Evolutionary conservation across 768 basidiomycete species (phyloP), one percentile per base, ranked within the genome.

Genomic region (Nevesoporus exiguus): DNA sequence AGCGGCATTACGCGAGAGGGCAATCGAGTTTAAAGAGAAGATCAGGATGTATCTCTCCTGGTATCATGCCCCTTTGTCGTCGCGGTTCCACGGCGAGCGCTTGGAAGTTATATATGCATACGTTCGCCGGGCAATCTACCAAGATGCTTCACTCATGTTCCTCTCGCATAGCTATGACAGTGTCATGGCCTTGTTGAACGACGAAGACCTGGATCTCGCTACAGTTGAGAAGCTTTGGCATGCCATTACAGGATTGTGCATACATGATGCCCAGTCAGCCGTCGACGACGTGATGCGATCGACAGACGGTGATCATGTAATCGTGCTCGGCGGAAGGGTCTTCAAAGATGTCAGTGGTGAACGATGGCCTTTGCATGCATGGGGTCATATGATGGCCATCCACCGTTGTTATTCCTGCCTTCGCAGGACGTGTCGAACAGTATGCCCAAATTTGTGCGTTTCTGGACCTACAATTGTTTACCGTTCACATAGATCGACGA

Each of bases 71-170:
- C 64, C 72, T 9, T 50, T 56, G 11, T 45, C 52, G 22, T 76
- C 73, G 7, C 63, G 47, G 17, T 74, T 63, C 44, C 67, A 70
- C 42, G 39, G 37, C n/a, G 74, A 76, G 58, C 71, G 71, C 47
- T 31, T 71, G 24, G 55, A 64, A 19, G 59, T 74, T 51, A 69
- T 76, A 48, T 61, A 61, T 50, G 71, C 75, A 24, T 74, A 66
- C 49, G 64, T 76, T 44, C 72, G 71, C 14, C 67, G 74, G 17
- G 73, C 67, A 21, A 62, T 76, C 29, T 73, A 68, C 54, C 71
- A 64, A 27, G 72, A 76, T 51, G 59, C 70, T 45, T 65, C 66
- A 22, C 69, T 76, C n/a, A 73, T 73, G 66, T 63, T 73, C 44
- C 60, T 70, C 34, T 66, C 74, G 3, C 71, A 73, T 49, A 67